A percentile compares a stretch with the other conserved stretches of the same genome.
phyloP scores from a whole-genome alignment of 2,329 filamentous ascomycete species.

The Beauveria rudraprayagi region DNA sequence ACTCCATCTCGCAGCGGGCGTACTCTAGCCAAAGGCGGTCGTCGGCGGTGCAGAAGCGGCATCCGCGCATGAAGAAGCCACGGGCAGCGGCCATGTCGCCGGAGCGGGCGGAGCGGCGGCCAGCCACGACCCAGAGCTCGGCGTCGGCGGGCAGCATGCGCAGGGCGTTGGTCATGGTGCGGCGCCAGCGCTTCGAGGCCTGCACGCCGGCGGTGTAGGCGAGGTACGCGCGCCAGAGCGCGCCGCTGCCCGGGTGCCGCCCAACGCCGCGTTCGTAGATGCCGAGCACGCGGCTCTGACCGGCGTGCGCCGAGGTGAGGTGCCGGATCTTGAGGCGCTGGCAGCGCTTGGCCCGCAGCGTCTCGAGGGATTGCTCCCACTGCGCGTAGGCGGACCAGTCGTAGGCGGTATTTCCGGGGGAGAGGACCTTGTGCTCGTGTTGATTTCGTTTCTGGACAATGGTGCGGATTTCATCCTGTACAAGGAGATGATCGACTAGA shows the following conservation, averaged over 20 bases:
- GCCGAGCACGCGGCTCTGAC: conserved; percentile 77
- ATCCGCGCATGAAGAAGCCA: conserved; percentile 77
- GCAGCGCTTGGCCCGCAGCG: conserved; percentile 73
- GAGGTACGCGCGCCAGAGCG: conserved; percentile 86
- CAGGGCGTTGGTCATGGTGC: conserved; percentile 59
- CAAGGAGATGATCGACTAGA: neutral
- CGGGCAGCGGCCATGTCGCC: conserved; percentile 83
- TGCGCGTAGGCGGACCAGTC: conserved; percentile 81
- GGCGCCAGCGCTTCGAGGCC: conserved; percentile 58
- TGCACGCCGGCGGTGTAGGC: conserved; percentile 66
- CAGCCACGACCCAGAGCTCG: conserved; percentile 80
- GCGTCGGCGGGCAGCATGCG: conserved; percentile 78
- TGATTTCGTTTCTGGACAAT: conserved; percentile 87
- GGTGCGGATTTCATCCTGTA: conserved; percentile 76
- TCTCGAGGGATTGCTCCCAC: conserved; percentile 63
- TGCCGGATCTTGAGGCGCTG: conserved; percentile 69
- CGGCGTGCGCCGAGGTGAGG: conserved; percentile 56
- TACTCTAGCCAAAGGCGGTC: conserved; percentile 81
- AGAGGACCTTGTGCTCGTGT: conserved; percentile 85
- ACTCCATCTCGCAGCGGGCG: conserved; percentile 84
- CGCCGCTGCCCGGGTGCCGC: conserved; percentile 73
- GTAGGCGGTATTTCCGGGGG: conserved; percentile 63
- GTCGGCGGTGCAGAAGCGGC: conserved; percentile 77
- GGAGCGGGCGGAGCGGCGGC: conserved; percentile 66
- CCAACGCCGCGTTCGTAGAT: conserved; percentile 80